phyloP scores from a whole-genome alignment of 78 protist species.

The Ministeria vibrans region DNA sequence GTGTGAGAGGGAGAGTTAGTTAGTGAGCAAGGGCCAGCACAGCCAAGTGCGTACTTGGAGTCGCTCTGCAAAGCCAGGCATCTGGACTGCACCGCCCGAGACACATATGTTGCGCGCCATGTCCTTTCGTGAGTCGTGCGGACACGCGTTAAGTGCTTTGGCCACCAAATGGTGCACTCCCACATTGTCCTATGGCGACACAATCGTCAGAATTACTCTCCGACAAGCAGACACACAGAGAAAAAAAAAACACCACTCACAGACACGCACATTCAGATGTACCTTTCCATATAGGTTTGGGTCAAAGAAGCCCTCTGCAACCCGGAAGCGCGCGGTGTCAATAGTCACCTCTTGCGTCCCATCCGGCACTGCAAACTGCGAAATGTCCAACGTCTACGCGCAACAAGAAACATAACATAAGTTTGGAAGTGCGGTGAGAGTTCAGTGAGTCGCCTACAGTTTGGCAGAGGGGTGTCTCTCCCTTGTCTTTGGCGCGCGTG shows the following conservation, averaged over 20 bases:
- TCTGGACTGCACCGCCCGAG: not conserved
- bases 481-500: too few relatives aligned
- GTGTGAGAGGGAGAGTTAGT: too few relatives aligned
- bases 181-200: not conserved
- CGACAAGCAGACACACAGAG: not conserved
- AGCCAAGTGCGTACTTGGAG: too few relatives aligned
- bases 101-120: not conserved
- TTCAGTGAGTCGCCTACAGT: too few relatives aligned
- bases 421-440: too few relatives aligned
- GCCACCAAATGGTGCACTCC: not conserved
- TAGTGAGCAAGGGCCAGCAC: too few relatives aligned
- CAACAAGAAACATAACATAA: too few relatives aligned
- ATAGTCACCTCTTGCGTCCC: not conserved
- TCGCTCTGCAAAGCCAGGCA: not conserved
- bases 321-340: not conserved
- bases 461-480: too few relatives aligned
- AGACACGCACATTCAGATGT: not conserved
- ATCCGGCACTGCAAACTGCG: not conserved
- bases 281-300: not conserved
- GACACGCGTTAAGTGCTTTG: not conserved
- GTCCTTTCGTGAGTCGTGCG: not conserved
- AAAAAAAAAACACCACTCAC: not conserved
- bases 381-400: not conserved
- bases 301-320: constrained; percentile 2
- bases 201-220: not conserved